Evolutionary conservation across 2,329 filamentous ascomycete genomes (phyloP).

Genomic region (Apiospora saccharicola): DNA sequence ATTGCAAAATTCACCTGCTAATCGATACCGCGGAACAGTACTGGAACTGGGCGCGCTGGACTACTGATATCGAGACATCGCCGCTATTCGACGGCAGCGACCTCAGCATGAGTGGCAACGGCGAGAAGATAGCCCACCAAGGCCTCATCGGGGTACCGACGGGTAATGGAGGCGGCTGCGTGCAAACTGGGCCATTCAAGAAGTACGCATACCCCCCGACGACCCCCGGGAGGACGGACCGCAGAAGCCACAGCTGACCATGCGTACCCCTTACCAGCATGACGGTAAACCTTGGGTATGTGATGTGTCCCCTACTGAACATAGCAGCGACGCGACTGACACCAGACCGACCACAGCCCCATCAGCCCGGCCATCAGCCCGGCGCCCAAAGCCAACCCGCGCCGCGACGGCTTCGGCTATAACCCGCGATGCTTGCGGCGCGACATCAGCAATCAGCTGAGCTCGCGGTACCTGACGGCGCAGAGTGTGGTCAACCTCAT

Average conservation of each 20-base stretch:
- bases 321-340: constrained; percentile 23
- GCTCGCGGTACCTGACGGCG: constrained; percentile 38
- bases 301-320: too few species aligned
- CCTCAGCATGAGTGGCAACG: constrained; percentile 52
- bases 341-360: constrained; percentile 28
- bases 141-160: constrained; percentile 21
- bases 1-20: not conserved
- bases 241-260: not conserved
- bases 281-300: constrained; percentile 38
- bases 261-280: constrained; percentile 36
- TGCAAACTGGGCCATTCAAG: constrained; percentile 56
- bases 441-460: constrained; percentile 33
- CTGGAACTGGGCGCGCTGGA: constrained; percentile 53
- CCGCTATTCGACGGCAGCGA: constrained; percentile 57
- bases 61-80: constrained; percentile 48
- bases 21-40: constrained; percentile 39
- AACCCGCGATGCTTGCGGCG: constrained; percentile 47
- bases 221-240: constrained; percentile 20
- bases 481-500: constrained; percentile 35
- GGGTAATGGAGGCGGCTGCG: constrained; percentile 54
- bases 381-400: constrained; percentile 41
- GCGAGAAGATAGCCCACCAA: constrained; percentile 35
- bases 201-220: constrained; percentile 41
- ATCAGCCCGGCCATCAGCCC: constrained; percentile 34
- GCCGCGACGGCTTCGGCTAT: constrained; percentile 43